Conservation (phyloP, 2,329 filamentous ascomycete genomes). For the Chrysoporthe puriensis region DNA sequence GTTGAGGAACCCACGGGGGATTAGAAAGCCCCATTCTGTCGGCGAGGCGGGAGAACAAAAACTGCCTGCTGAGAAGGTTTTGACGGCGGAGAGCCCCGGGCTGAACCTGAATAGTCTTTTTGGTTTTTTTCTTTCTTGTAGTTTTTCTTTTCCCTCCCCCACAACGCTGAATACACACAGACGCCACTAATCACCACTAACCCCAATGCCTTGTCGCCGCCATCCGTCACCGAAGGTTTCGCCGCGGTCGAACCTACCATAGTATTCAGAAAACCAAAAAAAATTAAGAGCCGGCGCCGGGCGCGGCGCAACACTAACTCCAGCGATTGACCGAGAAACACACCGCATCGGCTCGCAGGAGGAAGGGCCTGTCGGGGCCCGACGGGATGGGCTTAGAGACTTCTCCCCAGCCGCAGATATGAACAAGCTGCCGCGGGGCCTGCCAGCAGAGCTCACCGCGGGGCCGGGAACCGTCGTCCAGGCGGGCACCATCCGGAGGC, state of each 20-base stretch:
- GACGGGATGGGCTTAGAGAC: not conserved
- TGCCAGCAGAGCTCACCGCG: conserved; percentile 7
- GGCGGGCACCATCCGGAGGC: too few species aligned
- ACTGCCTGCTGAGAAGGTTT: not conserved
- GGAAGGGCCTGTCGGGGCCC: not conserved
- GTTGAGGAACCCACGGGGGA: not conserved
- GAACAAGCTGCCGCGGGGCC: conserved; percentile 1
- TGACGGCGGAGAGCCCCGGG: not conserved
- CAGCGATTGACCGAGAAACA: not conserved
- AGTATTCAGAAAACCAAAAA: not conserved
- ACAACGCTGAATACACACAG: not conserved
- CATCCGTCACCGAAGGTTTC: not conserved
- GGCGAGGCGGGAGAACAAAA: not conserved
- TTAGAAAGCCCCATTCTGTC: not conserved
- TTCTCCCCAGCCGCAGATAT: not conserved
- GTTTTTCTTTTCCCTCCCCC: not conserved
- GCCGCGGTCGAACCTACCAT: not conserved
- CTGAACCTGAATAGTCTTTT: not conserved
- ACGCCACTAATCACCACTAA: not conserved
- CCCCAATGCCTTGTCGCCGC: not conserved
- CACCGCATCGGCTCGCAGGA: not conserved
- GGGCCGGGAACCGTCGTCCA: not conserved
- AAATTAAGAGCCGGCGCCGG: not conserved
- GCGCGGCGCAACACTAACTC: not conserved
- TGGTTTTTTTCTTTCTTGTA: not conserved